phyloP scores from a whole-genome alignment of 2,329 filamentous ascomycete genomes.

The Lasiodiplodia citricola region DNA sequence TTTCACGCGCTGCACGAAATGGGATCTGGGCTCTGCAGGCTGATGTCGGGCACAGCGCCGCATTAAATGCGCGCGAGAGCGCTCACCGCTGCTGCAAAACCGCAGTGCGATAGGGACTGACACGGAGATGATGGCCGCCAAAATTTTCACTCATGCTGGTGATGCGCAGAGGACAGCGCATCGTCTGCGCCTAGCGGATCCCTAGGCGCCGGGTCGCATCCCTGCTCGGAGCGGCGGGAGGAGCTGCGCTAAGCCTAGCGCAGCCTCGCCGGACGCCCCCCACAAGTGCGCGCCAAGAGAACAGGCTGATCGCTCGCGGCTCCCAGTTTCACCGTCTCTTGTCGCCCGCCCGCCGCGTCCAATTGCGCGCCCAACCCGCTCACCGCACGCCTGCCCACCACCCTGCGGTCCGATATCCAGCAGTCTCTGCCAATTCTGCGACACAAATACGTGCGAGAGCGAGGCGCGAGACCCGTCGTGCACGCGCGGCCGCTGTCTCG shows the following conservation, averaged over 20 bases:
- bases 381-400: constrained; percentile 13
- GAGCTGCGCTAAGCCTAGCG: neutral
- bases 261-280: neutral
- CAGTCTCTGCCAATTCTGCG: neutral
- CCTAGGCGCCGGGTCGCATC: neutral
- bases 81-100: constrained; percentile 19
- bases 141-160: constrained; percentile 23
- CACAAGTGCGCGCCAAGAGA: constrained; percentile 1
- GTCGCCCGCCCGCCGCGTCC: neutral
- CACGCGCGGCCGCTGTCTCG: neutral
- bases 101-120: constrained; percentile 11
- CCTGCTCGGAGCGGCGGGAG: constrained; percentile 6
- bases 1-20: constrained; percentile 14
- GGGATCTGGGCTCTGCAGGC: constrained; percentile 19
- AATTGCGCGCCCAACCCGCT: neutral
- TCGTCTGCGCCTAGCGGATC: constrained; percentile 15
- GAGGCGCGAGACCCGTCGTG: neutral
- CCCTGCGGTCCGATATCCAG: constrained; percentile 8
- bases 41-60: constrained; percentile 4
- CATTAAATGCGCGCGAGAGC: constrained; percentile 12
- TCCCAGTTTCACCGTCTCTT: constrained; percentile 23
- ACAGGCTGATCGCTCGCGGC: constrained; percentile 12
- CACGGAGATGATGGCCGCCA: constrained; percentile 25
- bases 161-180: constrained; percentile 21
- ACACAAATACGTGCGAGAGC: constrained; percentile 12